A percentile compares a stretch with the other conserved stretches of the same genome.
These are phyloP conservation scores for Austroboletus eburneus DNA, from an alignment of 768 basidiomycete species.

Conservation along the genomic window DNA sequence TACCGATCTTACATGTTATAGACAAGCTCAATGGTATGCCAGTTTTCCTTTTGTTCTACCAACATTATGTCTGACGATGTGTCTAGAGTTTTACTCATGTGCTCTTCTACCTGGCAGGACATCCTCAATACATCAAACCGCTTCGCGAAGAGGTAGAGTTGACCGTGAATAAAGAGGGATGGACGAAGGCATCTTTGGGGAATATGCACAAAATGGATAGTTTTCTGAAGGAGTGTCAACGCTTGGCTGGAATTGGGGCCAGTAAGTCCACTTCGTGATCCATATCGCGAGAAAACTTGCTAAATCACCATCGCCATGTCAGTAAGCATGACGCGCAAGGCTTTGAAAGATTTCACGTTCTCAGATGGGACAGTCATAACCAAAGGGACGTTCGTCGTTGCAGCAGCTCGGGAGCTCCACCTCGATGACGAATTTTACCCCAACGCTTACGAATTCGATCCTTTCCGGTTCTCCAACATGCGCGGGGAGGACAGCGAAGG, in stretches of 20 bases:
- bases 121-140: slow-evolving; percentile 24
- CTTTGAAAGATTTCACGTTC: slow-evolving; percentile 30
- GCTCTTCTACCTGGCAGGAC: slow-evolving; percentile 33
- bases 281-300: not conserved
- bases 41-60: no score
- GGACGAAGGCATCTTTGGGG: slow-evolving; percentile 21
- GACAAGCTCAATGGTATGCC: no score
- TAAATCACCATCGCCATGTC: not conserved
- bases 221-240: slow-evolving; percentile 35
- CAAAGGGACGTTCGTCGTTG: slow-evolving; percentile 26
- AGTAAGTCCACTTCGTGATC: slow-evolving; percentile 14
- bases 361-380: slow-evolving; percentile 37
- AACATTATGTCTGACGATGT: no score
- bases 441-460: slow-evolving; percentile 21
- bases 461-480: not conserved
- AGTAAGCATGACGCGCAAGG: slow-evolving; percentile 32
- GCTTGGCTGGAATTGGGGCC: slow-evolving; percentile 25
- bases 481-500: not conserved
- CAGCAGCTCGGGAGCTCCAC: slow-evolving; percentile 23
- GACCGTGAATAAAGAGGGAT: slow-evolving; percentile 11
- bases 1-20: no score
- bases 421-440: slow-evolving; percentile 25
- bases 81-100: slow-evolving; percentile 30
- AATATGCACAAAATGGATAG: slow-evolving; percentile 36
- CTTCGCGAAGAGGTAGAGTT: not conserved